Conservation (phyloP, 306 rosid genomes). For the Luffa acutangula region DNA sequence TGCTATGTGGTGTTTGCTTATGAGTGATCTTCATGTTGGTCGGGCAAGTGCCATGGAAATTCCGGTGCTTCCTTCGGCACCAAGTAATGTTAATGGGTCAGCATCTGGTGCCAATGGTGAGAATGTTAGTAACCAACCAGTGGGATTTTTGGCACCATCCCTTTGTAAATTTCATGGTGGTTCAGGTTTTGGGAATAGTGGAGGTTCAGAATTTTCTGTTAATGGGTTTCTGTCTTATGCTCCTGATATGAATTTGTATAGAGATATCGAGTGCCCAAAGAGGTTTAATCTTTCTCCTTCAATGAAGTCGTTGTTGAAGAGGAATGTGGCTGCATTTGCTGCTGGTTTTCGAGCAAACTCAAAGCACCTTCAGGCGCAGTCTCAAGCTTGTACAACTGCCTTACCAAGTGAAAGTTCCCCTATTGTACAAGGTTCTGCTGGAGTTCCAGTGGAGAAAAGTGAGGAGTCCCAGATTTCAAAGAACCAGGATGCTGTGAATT, state of each 20-base stretch:
- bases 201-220: constrained; percentile 43
- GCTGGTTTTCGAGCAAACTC: constrained; percentile 92
- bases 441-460: constrained; percentile 27
- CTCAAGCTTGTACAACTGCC: constrained; percentile 19
- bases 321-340: constrained; percentile 83
- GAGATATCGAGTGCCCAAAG: constrained; percentile 82
- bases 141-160: constrained; percentile 46
- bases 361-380: constrained; percentile 33
- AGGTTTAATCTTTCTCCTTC: constrained; percentile 88
- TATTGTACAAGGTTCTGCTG: constrained; percentile 35
- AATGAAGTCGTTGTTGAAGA: constrained; percentile 66
- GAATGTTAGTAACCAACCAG: constrained; percentile 25
- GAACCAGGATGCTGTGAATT: constrained; percentile 61
- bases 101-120: constrained; percentile 25
- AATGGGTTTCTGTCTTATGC: constrained; percentile 43
- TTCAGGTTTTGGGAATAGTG: constrained; percentile 82
- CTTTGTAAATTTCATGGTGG: constrained; percentile 84
- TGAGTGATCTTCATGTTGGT: constrained; percentile 90
- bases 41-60: constrained; percentile 72
- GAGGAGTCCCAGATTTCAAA: constrained; percentile 37
- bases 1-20: constrained; percentile 95
- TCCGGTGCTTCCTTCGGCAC: constrained; percentile 38
- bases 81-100: constrained; percentile 16
- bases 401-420: constrained; percentile 28
- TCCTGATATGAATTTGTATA: constrained; percentile 40